These are phyloP conservation scores for Candida verbasci DNA, from an alignment of 805 yeast genomes.

Conservation along the genomic window DNA sequence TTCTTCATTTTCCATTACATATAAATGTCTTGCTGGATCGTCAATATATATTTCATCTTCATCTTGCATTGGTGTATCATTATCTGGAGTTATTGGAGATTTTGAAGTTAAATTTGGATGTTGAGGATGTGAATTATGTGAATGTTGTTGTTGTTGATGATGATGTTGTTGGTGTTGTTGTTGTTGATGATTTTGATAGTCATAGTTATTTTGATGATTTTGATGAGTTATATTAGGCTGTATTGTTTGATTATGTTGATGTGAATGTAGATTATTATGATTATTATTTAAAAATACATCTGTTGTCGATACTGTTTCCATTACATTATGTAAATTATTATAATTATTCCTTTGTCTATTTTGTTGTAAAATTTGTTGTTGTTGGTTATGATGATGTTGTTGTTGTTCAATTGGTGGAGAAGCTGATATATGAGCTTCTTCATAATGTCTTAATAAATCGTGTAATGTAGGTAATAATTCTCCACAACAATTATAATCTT, in stretches of 20 bases:
- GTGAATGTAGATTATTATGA: too few species aligned
- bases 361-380: conserved; percentile 23
- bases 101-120: conserved; percentile 14
- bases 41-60: conserved; percentile 80
- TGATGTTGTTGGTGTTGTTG: conserved; percentile 11
- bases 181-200: conserved; percentile 8
- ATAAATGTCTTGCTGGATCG: conserved; percentile 93
- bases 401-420: conserved; percentile 42
- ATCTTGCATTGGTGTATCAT: conserved; percentile 36
- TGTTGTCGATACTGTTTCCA: conserved; percentile 89
- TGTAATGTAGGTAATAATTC: conserved; percentile 87
- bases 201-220: conserved; percentile 3
- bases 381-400: conserved; percentile 11
- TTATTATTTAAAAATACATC: conserved; percentile 82
- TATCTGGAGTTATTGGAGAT: conserved; percentile 11
- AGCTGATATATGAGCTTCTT: conserved; percentile 82
- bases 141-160: conserved; percentile 9
- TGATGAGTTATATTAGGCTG: conserved; percentile 7
- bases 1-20: conserved; percentile 88
- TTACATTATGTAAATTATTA: conserved; percentile 50
- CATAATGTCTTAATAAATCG: conserved; percentile 90
- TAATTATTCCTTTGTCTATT: conserved; percentile 30
- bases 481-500: conserved; percentile 96
- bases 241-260: conserved; percentile 18
- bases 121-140: conserved; percentile 8